Evolutionary conservation across 441 rosid species (phyloP), one percentile per base, ranked within the genome.

Genomic region (Populus hybrid): DNA sequence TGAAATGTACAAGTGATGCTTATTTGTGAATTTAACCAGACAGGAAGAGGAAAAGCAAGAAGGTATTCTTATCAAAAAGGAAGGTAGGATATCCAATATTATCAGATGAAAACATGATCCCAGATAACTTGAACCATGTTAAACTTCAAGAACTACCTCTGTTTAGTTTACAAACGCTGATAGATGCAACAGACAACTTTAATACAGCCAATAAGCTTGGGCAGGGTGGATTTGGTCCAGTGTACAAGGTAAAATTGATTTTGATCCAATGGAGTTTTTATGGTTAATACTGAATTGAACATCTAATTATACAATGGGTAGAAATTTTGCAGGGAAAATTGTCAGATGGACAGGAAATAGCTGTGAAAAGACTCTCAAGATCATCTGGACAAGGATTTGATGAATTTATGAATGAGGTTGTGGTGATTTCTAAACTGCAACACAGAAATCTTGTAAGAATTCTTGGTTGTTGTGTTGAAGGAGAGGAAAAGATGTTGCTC

Each of bases 141-240:
- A 77, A 81, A 72, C 77, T 81, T 23, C 77, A 53, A 28, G 90
- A 89, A 53, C 57, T 85, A 0, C 79, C 85, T 3, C 21, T 85
- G 10, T 76, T 85, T 79, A 69, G 71, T n/a, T 73, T 87, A 3
- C 79, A 82, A 63, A 68, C 2, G n/a, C 70, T 87, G 9, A 70
- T 78, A 67, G 71, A 35, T 4, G 88, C 89, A 50, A 89, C 92
- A 34, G 38, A 77, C 59, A 71, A 87, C 76, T 87, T 87, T 72
- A 42, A 77, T 11, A 5, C 72, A 0, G 74, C 71, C 42, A 87
- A 86, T 8, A 85, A 83, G 81, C 89, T 89, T 50, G 93, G 91
- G n/a, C 87, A 88, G 78, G 93, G 91, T 32, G 91, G 93, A 50
- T 90, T 88, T 67, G 91, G 90, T 28, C 78, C 84, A 0, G 93